Base-by-base conservation (phyloP, 2,329 filamentous ascomycete genomes). In the Chaetomium sp. region DNA sequence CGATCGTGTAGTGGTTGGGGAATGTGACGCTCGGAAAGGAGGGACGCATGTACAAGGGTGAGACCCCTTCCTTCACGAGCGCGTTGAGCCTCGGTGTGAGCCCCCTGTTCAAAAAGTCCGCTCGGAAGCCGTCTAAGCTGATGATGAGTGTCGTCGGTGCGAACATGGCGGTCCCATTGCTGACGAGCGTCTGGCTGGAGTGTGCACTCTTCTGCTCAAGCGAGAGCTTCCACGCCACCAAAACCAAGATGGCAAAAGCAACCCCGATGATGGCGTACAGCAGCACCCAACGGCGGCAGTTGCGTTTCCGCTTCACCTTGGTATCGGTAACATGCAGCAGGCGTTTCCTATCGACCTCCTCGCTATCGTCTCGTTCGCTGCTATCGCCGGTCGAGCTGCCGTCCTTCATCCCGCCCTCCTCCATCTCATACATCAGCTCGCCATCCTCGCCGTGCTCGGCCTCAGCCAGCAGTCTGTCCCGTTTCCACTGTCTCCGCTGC, bases 11-110 rank as follows among this genome's bases (percentile, higher is more conserved):
- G 70, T 97, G 94, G 65, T 97, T 92, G 10, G 94, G 94, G 65
- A 99, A 99, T 0, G 94, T 99, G 46, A 99, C 89, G 27, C 89
- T 95, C 0, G 94, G 94, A 62, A 99, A 99, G 41, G 90, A 95
- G 0, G 94, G 94, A 6, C 84, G 79, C 91, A 99, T 96, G 72
- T 92, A 96, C 61, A 84, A 80, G 2, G 94, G 92, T 5, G 91
- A 96, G 9, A 97, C 85, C 35, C 94, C 94, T 61, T 90, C 84
- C 58, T 82, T 80, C 59, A 96, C 77, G 61, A 99, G 87, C 2
- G 84, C 79, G 63, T 84, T 89, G 7, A 99, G 76, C 1, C 86
- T 85, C 0, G 92, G 94, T 1, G 92, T 96, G 36, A 97, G 73
- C 0, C 86, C 87, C 11, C 91, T 85, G 60, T 87, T 82, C 42